Percentiles rank a stretch among this genome's conserved stretches.
Evolutionary conservation across 139 green algal genomes (phyloP).

Genomic region (Mesotaenium endlicherianum): DNA sequence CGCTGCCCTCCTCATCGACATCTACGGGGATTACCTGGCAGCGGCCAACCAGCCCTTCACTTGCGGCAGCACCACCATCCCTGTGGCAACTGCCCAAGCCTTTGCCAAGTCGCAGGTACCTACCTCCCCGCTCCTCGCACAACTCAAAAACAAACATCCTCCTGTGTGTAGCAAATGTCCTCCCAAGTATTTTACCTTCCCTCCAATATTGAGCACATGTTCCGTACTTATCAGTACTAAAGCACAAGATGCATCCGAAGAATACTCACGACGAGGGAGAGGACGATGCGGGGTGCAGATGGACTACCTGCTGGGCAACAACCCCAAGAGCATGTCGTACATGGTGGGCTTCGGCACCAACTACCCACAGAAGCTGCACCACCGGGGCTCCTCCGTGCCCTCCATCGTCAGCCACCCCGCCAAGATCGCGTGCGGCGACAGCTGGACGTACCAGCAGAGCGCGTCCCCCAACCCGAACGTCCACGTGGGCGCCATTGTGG

Average conservation of each 20-base stretch:
- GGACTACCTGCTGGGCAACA: conserved; percentile 39
- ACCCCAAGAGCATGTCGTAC: conserved; percentile 30
- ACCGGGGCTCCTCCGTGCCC: conserved; percentile 36
- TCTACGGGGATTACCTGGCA: conserved; percentile 27
- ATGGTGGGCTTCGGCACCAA: conserved; percentile 44
- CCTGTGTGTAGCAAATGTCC: no score
- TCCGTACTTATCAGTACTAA: not conserved
- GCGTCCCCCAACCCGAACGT: conserved; percentile 43
- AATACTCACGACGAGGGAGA: not conserved
- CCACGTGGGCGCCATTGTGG: conserved; percentile 32
- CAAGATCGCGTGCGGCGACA: conserved; percentile 4
- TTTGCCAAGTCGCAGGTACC: conserved; percentile 28
- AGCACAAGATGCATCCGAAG: not conserved
- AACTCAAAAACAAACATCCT: not conserved
- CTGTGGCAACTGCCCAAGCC: not conserved
- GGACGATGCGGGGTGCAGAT: conserved; percentile 23
- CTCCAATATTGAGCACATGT: not conserved
- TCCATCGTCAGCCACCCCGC: conserved; percentile 7
- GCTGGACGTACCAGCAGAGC: not conserved
- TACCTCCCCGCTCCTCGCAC: not conserved
- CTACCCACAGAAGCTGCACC: conserved; percentile 29
- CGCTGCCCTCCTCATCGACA: not conserved
- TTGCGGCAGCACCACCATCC: not conserved
- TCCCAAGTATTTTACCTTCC: no score
- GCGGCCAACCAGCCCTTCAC: not conserved